Percentiles rank a stretch among this genome's conserved stretches.
Evolutionary conservation across 768 basidiomycete species (phyloP).

Genomic region (Kwoniella dejecticola): DNA sequence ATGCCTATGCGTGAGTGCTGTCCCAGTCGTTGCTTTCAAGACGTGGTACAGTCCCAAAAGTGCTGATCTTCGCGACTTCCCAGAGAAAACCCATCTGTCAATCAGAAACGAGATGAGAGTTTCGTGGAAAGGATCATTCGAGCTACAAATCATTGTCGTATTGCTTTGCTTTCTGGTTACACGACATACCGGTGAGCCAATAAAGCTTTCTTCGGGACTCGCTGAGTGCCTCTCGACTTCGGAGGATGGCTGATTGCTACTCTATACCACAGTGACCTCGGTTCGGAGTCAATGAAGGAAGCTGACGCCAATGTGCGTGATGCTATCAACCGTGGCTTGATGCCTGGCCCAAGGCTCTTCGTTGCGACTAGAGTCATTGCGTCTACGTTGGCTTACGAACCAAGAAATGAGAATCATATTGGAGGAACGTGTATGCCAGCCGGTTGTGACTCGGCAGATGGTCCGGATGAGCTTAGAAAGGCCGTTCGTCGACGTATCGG

Average conservation of each 20-base stretch:
- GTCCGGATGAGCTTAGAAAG: slow-evolving; percentile 21
- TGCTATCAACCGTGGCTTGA: slow-evolving; percentile 31
- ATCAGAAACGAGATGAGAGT: slow-evolving; percentile 31
- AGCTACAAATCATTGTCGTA: slow-evolving; percentile 28
- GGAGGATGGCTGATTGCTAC: too few relatives aligned
- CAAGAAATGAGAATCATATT: slow-evolving; percentile 22
- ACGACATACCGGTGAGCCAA: slow-evolving; percentile 32
- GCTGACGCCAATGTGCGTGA: slow-evolving; percentile 29
- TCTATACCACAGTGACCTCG: slow-evolving; percentile 31
- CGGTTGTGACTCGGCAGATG: slow-evolving; percentile 26
- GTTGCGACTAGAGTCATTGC: slow-evolving; percentile 33
- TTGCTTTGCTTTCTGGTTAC: slow-evolving; percentile 29
- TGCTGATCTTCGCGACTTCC: too few relatives aligned
- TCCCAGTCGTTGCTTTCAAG: too few relatives aligned
- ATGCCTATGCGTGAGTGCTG: slow-evolving; percentile 15
- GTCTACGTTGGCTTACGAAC: slow-evolving; percentile 21
- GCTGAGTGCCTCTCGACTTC: too few relatives aligned
- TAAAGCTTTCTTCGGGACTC: neutral
- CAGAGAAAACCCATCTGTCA: slow-evolving; percentile 27
- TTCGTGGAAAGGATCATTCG: slow-evolving; percentile 28
- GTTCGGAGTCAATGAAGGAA: slow-evolving; percentile 26
- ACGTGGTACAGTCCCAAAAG: too few relatives aligned
- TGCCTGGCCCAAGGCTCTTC: slow-evolving; percentile 32
- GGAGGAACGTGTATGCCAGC: slow-evolving; percentile 23
- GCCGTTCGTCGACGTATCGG: slow-evolving; percentile 31